A percentile compares a stretch with the other conserved stretches of the same genome.
phyloP scores from a whole-genome alignment of 495 filamentous ascomycete genomes.

The Monascus purpureus region DNA sequence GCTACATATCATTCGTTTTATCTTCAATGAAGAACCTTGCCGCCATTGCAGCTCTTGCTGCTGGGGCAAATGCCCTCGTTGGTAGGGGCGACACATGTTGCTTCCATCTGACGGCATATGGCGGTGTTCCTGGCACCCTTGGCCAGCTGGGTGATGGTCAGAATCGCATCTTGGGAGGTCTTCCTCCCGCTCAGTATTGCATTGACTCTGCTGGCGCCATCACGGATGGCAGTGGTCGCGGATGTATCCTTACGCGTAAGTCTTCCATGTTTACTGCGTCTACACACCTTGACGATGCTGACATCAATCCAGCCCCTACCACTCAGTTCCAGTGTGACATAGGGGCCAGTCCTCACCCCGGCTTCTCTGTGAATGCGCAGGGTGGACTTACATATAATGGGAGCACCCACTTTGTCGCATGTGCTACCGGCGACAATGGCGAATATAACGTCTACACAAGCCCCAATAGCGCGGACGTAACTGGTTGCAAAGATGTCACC shows the following conservation, averaged over 20 bases:
- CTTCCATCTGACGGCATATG: conserved; percentile 35
- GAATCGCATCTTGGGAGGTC: conserved; percentile 33
- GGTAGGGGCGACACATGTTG: conserved; percentile 28
- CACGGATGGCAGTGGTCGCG: conserved; percentile 36
- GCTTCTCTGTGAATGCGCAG: conserved; percentile 35
- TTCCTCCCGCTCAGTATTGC: conserved; percentile 27
- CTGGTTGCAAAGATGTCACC: conserved; percentile 31
- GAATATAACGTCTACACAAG: conserved; percentile 39
- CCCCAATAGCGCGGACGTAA: conserved; percentile 23
- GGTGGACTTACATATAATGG: conserved; percentile 31
- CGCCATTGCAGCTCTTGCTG: conserved; percentile 24
- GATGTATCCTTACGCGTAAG: conserved; percentile 45
- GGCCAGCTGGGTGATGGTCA: conserved; percentile 43
- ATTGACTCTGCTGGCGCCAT: conserved; percentile 34
- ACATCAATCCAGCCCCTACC: conserved; percentile 27
- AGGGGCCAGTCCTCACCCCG: conserved; percentile 27
- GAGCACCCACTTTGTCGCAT: conserved; percentile 36
- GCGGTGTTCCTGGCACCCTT: conserved; percentile 30
- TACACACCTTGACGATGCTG: conserved; percentile 6
- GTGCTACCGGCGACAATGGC: conserved; percentile 33
- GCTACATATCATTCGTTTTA: conserved; percentile 9
- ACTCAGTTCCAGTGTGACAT: conserved; percentile 54
- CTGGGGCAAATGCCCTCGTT: conserved; percentile 26
- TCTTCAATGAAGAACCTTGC: conserved; percentile 20
- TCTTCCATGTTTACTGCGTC: conserved; percentile 6